A percentile compares a stretch with the other conserved stretches of the same genome.
Conservation (phyloP, 352 stramenopile species). For the Detonula confervacea region DNA sequence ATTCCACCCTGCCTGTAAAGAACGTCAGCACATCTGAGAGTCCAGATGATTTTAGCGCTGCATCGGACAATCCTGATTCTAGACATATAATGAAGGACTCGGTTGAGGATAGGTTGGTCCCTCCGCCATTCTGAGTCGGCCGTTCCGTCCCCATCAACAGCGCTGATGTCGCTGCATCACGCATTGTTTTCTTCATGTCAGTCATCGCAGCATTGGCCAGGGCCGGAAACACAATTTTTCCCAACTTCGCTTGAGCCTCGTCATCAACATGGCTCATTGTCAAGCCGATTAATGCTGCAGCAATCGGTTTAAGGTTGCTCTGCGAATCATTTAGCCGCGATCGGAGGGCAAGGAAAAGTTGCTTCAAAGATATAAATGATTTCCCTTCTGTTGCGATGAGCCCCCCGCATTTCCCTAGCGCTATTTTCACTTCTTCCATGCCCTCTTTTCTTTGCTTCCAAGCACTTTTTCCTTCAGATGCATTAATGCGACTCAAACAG, state of each 20-base stretch:
- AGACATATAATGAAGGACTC: conserved; percentile 73
- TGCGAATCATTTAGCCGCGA: conserved; percentile 84
- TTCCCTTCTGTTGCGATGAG: conserved; percentile 66
- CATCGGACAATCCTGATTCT: conserved; percentile 72
- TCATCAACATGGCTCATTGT: conserved; percentile 75
- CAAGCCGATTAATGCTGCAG: conserved; percentile 69
- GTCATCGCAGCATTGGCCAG: conserved; percentile 81
- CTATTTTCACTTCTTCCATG: conserved; percentile 78
- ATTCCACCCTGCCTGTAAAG: conserved; percentile 52
- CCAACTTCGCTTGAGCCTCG: conserved; percentile 75
- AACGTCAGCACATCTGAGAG: conserved; percentile 72
- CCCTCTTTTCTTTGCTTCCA: conserved; percentile 85
- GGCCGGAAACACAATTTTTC: conserved; percentile 72
- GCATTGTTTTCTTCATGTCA: conserved; percentile 86
- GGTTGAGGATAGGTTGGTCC: conserved; percentile 64
- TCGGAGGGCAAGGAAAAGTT: conserved; percentile 69
- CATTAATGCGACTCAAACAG: conserved; percentile 60
- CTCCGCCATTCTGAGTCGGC: conserved; percentile 55
- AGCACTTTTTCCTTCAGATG: conserved; percentile 80
- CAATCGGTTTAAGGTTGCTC: conserved; percentile 86
- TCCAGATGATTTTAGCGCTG: conserved; percentile 72
- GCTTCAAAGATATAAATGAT: conserved; percentile 60
- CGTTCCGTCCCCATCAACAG: conserved; percentile 58
- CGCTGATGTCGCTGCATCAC: conserved; percentile 77
- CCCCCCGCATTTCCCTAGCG: conserved; percentile 65